Evolutionary conservation across 139 green algal species (phyloP), one percentile per base, ranked within the genome.

Genomic region (Microglena sp.): DNA sequence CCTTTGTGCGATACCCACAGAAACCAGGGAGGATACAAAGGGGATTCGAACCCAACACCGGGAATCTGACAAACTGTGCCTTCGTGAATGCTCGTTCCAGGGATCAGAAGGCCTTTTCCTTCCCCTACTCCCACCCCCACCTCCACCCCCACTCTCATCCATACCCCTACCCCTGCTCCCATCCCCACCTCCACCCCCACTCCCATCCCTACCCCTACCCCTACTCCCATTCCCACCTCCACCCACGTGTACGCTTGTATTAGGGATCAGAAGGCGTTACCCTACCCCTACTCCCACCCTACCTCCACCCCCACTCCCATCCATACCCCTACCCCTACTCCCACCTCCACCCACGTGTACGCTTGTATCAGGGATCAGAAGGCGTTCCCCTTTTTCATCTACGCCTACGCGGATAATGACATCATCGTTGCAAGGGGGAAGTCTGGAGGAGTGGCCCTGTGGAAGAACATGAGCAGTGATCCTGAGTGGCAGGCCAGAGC

Each of bases 351-450:
- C n/a, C 8, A 24, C 22, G 21, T 58, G 46, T 58, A 58, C 11
- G 46, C 5, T 64, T 22, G n/a, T 34, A 43, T 30, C 64, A 83
- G 76, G 72, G 69, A 68, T 30, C 33, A 46, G 55, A 78, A 77
- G 67, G 67, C 70, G 73, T 69, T 85, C 33, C 78, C 78, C 0
- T 85, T 85, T 63, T 85, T 85, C 67, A 36, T 81, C 15, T 82
- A 81, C 30, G 60, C 67, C 15, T 79, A 79, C 30, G 62, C 71
- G 24, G 75, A 77, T 18, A 55, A 74, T 1, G 62, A 74, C 62
- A 72, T 79, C 21, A 58, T 79, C 1, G 72, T 71, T 8, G 72
- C 56, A 18, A 30, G 75, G 2, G 70, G 75, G 11, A 56, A 62
- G 4, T 62, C 57, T 6, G 78, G 78, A 2, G 78, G 78, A 6